Conservation (phyloP, 495 filamentous ascomycete species). For the Aspergillus haitiensis region DNA sequence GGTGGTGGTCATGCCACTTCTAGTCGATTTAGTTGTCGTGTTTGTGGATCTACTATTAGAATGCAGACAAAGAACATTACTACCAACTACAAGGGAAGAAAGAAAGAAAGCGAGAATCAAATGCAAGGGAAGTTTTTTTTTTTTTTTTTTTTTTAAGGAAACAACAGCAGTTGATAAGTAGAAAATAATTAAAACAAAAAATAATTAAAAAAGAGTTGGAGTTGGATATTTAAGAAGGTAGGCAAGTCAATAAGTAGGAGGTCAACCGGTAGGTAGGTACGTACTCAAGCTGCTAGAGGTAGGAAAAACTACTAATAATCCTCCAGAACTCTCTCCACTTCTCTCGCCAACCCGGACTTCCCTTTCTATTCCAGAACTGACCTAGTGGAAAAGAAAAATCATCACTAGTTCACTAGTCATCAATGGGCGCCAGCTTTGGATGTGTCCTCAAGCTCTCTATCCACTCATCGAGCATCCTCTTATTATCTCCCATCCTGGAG, state of each 20-base stretch:
- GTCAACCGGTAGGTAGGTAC: too few species aligned
- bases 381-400: neutral
- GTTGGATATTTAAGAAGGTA: neutral
- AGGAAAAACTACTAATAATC: too few species aligned
- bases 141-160: neutral
- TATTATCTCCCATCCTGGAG: slow-evolving; percentile 14
- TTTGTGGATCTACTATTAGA: neutral
- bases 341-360: neutral
- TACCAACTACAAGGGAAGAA: neutral
- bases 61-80: neutral
- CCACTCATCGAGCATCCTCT: neutral
- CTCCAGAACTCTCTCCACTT: too few species aligned
- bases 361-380: neutral
- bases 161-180: neutral
- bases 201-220: neutral
- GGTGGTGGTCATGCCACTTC: too few species aligned
- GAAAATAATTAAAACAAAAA: neutral
- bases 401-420: neutral
- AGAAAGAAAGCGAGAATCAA: too few species aligned
- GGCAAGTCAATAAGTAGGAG: neutral
- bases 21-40: neutral
- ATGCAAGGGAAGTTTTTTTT: neutral
- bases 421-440: slow-evolving; percentile 3
- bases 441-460: neutral
- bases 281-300: too few species aligned